A percentile compares a stretch with the other conserved stretches of the same genome.
phyloP scores from a whole-genome alignment of 331 rosid genomes.

The Malus hybrid region DNA sequence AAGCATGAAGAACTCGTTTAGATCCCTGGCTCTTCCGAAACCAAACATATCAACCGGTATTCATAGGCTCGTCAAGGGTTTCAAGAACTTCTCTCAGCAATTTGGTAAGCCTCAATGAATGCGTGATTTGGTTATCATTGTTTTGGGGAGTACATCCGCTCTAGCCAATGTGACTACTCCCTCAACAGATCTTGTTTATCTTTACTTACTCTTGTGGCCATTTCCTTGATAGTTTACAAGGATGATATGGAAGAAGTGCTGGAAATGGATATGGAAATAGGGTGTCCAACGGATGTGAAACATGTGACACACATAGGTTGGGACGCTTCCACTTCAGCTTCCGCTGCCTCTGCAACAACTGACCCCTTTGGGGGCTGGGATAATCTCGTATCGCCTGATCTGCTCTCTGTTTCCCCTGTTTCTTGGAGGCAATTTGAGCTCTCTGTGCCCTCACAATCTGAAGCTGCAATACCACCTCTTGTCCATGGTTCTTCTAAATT shows the following conservation, averaged over 20 bases:
- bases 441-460: constrained; percentile 30
- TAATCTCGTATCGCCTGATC: constrained; percentile 43
- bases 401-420: constrained; percentile 38
- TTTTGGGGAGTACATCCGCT: not conserved
- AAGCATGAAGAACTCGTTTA: constrained; percentile 49
- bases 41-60: constrained; percentile 50
- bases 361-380: constrained; percentile 47
- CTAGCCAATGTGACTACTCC: not conserved
- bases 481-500: constrained; percentile 14
- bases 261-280: constrained; percentile 76
- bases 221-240: constrained; percentile 40
- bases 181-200: not conserved
- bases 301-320: constrained; percentile 96
- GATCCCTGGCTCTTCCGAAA: constrained; percentile 41
- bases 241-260: constrained; percentile 37
- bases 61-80: constrained; percentile 64
- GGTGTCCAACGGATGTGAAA: constrained; percentile 86
- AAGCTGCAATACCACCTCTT: not conserved
- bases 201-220: not conserved
- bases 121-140: not conserved
- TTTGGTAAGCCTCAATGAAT: constrained; percentile 50
- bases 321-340: constrained; percentile 37
- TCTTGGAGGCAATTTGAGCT: constrained; percentile 37
- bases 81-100: constrained; percentile 74
- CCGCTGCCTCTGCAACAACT: constrained; percentile 11